Evolutionary conservation across 768 basidiomycete species (phyloP).

Genomic region (Podaxis sp.): DNA sequence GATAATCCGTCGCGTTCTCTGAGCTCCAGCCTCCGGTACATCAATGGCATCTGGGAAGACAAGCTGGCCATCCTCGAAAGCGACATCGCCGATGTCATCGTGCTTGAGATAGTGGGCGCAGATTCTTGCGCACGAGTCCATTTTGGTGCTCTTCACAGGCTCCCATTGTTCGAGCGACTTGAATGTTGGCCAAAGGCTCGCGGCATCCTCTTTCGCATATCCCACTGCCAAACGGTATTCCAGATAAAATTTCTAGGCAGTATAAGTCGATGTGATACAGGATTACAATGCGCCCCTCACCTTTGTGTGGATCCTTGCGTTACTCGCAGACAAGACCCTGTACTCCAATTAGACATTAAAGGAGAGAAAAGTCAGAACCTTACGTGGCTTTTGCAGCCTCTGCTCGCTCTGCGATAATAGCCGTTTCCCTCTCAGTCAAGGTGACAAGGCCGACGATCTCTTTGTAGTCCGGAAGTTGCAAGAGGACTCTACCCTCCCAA

Average conservation of each 20-base stretch:
- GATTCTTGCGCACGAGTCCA: slow-evolving; percentile 11
- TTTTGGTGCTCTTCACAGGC: slow-evolving; percentile 16
- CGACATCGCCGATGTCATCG: not conserved
- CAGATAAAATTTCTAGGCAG: slow-evolving; percentile 17
- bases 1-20: not conserved
- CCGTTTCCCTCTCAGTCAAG: slow-evolving; percentile 19
- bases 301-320: not conserved
- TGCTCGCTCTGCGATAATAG: slow-evolving; percentile 15
- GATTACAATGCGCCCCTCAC: not conserved
- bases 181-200: slow-evolving; percentile 11
- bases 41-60: not conserved
- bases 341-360: not conserved
- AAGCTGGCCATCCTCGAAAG: not conserved
- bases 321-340: not conserved
- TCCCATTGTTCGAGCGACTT: slow-evolving; percentile 16
- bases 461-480: slow-evolving; percentile 17
- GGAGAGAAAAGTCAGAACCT: not conserved
- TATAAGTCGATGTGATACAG: not conserved
- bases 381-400: not conserved
- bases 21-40: not conserved
- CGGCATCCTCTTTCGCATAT: slow-evolving; percentile 7
- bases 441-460: slow-evolving; percentile 10
- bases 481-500: slow-evolving; percentile 13
- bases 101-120: slow-evolving; percentile 2
- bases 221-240: slow-evolving; percentile 13